Base-by-base conservation (phyloP, 2,329 filamentous ascomycete genomes). In the Colletotrichum sp. region DNA sequence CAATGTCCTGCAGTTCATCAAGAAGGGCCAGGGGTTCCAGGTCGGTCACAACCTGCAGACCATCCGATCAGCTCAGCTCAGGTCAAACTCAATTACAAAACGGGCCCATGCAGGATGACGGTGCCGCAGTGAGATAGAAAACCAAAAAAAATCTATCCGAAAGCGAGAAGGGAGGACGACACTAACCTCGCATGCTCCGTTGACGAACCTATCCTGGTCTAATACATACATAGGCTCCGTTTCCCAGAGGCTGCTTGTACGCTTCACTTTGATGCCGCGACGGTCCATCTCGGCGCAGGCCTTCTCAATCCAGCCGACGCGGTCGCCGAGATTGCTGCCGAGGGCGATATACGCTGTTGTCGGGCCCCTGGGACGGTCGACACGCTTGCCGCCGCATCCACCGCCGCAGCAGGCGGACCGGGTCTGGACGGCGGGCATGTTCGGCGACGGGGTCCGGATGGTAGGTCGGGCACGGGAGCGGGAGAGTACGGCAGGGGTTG, bases 171-270 rank as follows among this genome's bases (percentile, higher is more conserved):
- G 65, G 51, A 62, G 59, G 24, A 62, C n/a, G 24, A 62, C 63
- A 87, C 91, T 82, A 83, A 97, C 95, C 91, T 98, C 94, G 82
- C 95, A 98, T 71, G 93, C 96, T 24, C 95, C 97, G 81, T 99
- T 99, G 62, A 98, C 86, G 81, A 99, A 99, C 34, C 91, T 90
- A 76, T 92, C 92, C 82, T 99, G 97, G 76, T 98, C 93, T 76
- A 94, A 86, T 76, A 98, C 94, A 83, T 99, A 99, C 97, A 99
- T 99, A 27, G 97, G 95, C 78, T 95, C 92, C 5, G 96, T 99
- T 85, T 98, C 95, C 90, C 97, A 99, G 5, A 99, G 87, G 75
- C 92, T 93, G 82, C 96, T 98, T 0, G 96, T 98, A 78, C 93
- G 89, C 79, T 91, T 89, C 51, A 99, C 90, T 67, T 85, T 90